These are phyloP conservation scores for Crithidia sp. DNA, from an alignment of 208 protist species.

Conservation along the genomic window DNA sequence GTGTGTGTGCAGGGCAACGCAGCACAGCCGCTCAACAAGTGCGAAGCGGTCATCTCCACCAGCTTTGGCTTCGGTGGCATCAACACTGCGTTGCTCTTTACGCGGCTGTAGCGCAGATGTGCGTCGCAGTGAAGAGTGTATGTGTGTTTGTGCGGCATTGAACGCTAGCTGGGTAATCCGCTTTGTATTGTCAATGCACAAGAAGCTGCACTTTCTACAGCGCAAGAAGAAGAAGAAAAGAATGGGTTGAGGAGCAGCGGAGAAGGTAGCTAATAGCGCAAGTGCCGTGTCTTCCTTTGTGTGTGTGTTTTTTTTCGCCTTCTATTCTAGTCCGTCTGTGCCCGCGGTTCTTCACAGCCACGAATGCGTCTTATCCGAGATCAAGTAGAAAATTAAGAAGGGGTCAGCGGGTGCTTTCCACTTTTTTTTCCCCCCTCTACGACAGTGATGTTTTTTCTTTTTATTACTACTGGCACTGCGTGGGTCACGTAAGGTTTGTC, in stretches of 20 bases:
- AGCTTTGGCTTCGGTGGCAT: constrained; percentile 98
- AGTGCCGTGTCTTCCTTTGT: background rate
- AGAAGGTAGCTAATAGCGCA: no score
- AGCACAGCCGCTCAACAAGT: constrained; percentile 21
- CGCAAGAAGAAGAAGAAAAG: no score
- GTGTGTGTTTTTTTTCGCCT: background rate
- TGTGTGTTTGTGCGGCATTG: background rate
- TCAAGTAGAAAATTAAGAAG: no score
- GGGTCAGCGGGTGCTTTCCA: no score
- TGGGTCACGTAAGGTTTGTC: no score
- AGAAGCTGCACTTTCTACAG: no score
- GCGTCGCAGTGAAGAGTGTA: background rate
- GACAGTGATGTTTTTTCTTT: background rate
- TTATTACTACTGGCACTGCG: background rate
- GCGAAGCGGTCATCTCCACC: constrained; percentile 90
- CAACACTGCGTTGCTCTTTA: constrained; percentile 92
- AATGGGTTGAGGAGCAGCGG: no score
- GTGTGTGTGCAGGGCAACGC: constrained; percentile 27
- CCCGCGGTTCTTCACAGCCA: no score
- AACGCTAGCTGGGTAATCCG: background rate
- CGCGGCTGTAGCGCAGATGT: constrained; percentile 22
- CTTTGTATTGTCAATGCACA: no score
- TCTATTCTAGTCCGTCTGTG: no score
- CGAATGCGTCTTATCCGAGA: no score
- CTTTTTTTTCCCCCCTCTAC: no score